Evolutionary conservation across 1,284 basidiomycete genomes (phyloP).

Genomic region (Rhodotorula sp.): DNA sequence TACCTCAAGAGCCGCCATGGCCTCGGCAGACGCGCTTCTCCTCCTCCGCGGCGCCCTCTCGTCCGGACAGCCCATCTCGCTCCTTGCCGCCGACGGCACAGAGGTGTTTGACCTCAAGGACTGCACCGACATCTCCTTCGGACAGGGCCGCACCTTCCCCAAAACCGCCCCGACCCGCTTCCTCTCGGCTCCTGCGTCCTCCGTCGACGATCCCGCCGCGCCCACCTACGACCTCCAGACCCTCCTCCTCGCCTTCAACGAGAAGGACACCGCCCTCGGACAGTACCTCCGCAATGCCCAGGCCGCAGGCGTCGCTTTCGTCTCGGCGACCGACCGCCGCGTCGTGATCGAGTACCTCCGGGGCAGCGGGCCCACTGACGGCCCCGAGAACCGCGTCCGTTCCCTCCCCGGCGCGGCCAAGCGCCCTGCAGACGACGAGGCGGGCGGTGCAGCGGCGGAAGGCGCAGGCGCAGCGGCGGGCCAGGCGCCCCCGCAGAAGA

Average conservation of each 20-base stretch:
- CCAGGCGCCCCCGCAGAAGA: slow-evolving; percentile 54
- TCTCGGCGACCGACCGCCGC: slow-evolving; percentile 82
- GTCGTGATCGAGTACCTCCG: slow-evolving; percentile 79
- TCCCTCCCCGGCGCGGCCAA: slow-evolving; percentile 1
- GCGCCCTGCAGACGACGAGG: slow-evolving; percentile 3
- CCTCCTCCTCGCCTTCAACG: slow-evolving; percentile 75
- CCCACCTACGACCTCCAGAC: slow-evolving; percentile 71
- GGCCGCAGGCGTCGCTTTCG: slow-evolving; percentile 69
- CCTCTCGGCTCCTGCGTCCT: slow-evolving; percentile 53
- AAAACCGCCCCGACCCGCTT: slow-evolving; percentile 75
- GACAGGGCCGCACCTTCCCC: slow-evolving; percentile 53
- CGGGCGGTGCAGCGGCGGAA: slow-evolving; percentile 53
- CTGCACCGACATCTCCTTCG: slow-evolving; percentile 16
- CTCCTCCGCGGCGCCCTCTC: slow-evolving; percentile 41
- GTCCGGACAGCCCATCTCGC: slow-evolving; percentile 29
- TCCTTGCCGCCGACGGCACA: slow-evolving; percentile 8
- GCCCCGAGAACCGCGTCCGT: slow-evolving; percentile 4
- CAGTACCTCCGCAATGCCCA: slow-evolving; percentile 85
- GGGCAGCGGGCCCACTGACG: slow-evolving; percentile 57
- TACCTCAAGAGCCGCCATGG: background rate
- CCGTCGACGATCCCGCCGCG: slow-evolving; percentile 52
- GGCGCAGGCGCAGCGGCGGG: slow-evolving; percentile 45
- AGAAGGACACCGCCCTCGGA: slow-evolving; percentile 68
- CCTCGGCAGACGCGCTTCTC: slow-evolving; percentile 33
- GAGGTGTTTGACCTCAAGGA: slow-evolving; percentile 15